A percentile compares a stretch with the other conserved stretches of the same genome.
Evolutionary conservation across 176 grass and related monocot species (phyloP).

Genomic region (Bothriochloa decipiens): DNA sequence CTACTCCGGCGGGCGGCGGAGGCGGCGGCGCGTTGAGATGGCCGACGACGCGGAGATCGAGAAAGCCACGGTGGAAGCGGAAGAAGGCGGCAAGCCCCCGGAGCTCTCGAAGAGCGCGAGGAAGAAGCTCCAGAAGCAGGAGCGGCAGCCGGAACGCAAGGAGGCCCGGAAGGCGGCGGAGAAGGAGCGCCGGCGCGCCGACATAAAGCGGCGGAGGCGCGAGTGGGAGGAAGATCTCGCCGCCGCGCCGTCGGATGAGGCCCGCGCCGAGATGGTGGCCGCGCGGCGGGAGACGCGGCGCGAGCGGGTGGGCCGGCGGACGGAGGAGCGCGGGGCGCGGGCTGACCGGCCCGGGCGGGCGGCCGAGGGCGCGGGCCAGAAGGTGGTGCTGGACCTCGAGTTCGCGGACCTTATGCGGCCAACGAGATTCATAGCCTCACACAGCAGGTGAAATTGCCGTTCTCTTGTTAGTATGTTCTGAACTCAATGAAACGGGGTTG

Average conservation of each 20-base stretch:
- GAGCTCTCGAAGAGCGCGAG: slow-evolving; percentile 63
- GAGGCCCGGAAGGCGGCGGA: slow-evolving; percentile 67
- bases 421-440: slow-evolving; percentile 82
- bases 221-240: slow-evolving; percentile 66
- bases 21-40: slow-evolving; percentile 48
- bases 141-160: slow-evolving; percentile 63
- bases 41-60: slow-evolving; percentile 38
- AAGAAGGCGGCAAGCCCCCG: not conserved
- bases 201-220: slow-evolving; percentile 57
- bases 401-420: slow-evolving; percentile 70
- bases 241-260: slow-evolving; percentile 62
- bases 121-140: slow-evolving; percentile 72
- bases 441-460: slow-evolving; percentile 57
- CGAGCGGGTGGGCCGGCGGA: slow-evolving; percentile 58
- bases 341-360: slow-evolving; percentile 55
- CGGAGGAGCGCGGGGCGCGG: slow-evolving; percentile 59
- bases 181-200: slow-evolving; percentile 59
- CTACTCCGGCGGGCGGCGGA: slow-evolving; percentile 34
- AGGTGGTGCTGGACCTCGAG: slow-evolving; percentile 82
- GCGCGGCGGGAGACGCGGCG: slow-evolving; percentile 48
- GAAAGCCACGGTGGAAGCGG: not conserved
- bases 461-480: slow-evolving; percentile 14
- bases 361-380: slow-evolving; percentile 57
- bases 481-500: not conserved
- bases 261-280: slow-evolving; percentile 53